phyloP scores from a whole-genome alignment of 2,329 filamentous ascomycete species.

The Trichophyton simii region DNA sequence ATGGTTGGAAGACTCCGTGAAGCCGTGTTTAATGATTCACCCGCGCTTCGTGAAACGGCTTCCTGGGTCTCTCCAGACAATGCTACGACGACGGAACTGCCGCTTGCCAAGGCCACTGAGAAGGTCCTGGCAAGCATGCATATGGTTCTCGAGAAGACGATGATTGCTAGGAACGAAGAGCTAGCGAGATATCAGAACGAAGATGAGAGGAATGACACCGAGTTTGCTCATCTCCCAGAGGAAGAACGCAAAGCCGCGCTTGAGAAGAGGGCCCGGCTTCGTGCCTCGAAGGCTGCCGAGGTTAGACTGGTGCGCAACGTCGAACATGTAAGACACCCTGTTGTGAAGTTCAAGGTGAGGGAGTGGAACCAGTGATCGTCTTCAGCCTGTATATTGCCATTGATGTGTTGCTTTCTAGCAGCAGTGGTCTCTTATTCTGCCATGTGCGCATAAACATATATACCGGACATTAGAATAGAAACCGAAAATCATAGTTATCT shows the following conservation, averaged over 20 bases:
- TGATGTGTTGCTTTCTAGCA: not conserved
- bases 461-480: not conserved
- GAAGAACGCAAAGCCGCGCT: slow-evolving; percentile 36
- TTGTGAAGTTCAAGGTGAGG: slow-evolving; percentile 48
- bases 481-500: not conserved
- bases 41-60: slow-evolving; percentile 38
- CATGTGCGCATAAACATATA: not conserved
- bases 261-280: slow-evolving; percentile 50
- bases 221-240: slow-evolving; percentile 16
- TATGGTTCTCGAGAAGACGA: slow-evolving; percentile 58
- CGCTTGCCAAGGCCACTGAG: slow-evolving; percentile 69
- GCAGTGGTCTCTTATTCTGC: not conserved
- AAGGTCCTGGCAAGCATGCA: slow-evolving; percentile 92
- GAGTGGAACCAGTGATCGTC: slow-evolving; percentile 31
- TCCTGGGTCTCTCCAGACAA: slow-evolving; percentile 69
- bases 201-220: slow-evolving; percentile 13
- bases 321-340: slow-evolving; percentile 53
- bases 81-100: slow-evolving; percentile 57
- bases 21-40: slow-evolving; percentile 51
- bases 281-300: slow-evolving; percentile 74
- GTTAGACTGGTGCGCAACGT: slow-evolving; percentile 69
- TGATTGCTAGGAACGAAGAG: slow-evolving; percentile 52
- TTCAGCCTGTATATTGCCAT: not conserved
- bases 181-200: slow-evolving; percentile 34
- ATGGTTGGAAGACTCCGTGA: slow-evolving; percentile 80